A percentile compares a stretch with the other conserved stretches of the same genome.
Evolutionary conservation across 495 filamentous ascomycete species (phyloP).

Genomic region (Aspergillus indologenus): DNA sequence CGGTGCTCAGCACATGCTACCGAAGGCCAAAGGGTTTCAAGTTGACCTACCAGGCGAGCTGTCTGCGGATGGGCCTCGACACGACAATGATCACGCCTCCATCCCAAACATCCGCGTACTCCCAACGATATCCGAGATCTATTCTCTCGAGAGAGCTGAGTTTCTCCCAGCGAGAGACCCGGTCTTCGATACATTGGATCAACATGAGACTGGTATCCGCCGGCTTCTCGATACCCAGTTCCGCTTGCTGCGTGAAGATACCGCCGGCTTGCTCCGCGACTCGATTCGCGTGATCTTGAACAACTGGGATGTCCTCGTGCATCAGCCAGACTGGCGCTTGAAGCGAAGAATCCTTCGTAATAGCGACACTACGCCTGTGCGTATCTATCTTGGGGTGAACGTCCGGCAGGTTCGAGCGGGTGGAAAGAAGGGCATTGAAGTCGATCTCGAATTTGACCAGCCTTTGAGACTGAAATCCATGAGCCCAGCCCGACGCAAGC

Average conservation of each 20-base stretch:
- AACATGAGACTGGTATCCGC: slow-evolving; percentile 51
- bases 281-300: slow-evolving; percentile 42
- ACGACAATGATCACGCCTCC: slow-evolving; percentile 9
- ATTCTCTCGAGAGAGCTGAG: neutral
- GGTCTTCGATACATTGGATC: neutral
- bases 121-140: slow-evolving; percentile 6
- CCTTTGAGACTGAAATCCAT: slow-evolving; percentile 1
- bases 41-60: slow-evolving; percentile 7
- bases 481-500: slow-evolving; percentile 1
- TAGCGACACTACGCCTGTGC: slow-evolving; percentile 8
- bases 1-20: neutral
- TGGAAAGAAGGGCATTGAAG: slow-evolving; percentile 10
- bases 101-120: slow-evolving; percentile 1
- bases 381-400: slow-evolving; percentile 7
- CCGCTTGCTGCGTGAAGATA: slow-evolving; percentile 61
- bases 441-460: slow-evolving; percentile 18
- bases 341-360: slow-evolving; percentile 9
- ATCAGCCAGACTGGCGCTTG: slow-evolving; percentile 7
- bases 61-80: slow-evolving; percentile 1
- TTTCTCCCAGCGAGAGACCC: slow-evolving; percentile 4
- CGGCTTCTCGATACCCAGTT: slow-evolving; percentile 61
- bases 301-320: slow-evolving; percentile 13
- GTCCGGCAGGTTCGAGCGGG: slow-evolving; percentile 1
- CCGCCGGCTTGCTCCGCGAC: slow-evolving; percentile 56
- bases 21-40: neutral